Evolutionary conservation across 108 stramenopile genomes (phyloP), one percentile per base, ranked within the genome.

Genomic region (Pseudonitzschia multiseries): DNA sequence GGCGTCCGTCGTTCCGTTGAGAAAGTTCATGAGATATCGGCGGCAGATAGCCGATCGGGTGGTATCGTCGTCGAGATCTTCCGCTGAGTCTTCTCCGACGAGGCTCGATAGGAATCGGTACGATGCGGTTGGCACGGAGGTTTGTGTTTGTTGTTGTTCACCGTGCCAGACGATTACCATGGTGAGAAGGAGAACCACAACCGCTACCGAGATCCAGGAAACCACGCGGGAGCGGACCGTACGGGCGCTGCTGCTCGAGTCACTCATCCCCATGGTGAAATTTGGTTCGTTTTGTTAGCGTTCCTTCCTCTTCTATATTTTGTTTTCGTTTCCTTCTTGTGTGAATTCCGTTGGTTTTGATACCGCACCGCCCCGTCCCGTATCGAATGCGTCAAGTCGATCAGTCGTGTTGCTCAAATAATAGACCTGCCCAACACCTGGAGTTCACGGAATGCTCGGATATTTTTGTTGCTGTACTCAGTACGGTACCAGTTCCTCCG

Each of bases 1-100:
- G n/a, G 79, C 79, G 57, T 94, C 93, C 12, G 93, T 94, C 31
- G 89, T 94, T 13, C 91, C 90, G 65, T 92, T 85, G 36, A 94
- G 76, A 67, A 94, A 94, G 9, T 85, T 79, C 74, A 81, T 72
- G 3, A 94, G 69, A 60, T 86, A 94, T 17, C 87, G 70, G 27
- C 79, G 75, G 63, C 93, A 94, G 17, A 68, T 79, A 43, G 84
- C 89, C 53, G 86, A 74, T 8, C 71, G 50, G 6, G 74, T 65
- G 13, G 73, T 57, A 40, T 83, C 87, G 61, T 84, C 83, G 36
- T 82, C 72, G 3, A 65, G 33, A 6, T 36, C 6, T 36, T 36
- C 36, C 65, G 33, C 46, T 71, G 61, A 14, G 14, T 64, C 65
- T 8, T 43, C 67, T 6, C 43, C 74, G 43, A 15, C 28, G 15